A percentile compares a stretch with the other conserved stretches of the same genome.
These are phyloP conservation scores for Colletotrichum tofieldiae DNA, from an alignment of 2,329 filamentous ascomycete genomes.

Conservation along the genomic window DNA sequence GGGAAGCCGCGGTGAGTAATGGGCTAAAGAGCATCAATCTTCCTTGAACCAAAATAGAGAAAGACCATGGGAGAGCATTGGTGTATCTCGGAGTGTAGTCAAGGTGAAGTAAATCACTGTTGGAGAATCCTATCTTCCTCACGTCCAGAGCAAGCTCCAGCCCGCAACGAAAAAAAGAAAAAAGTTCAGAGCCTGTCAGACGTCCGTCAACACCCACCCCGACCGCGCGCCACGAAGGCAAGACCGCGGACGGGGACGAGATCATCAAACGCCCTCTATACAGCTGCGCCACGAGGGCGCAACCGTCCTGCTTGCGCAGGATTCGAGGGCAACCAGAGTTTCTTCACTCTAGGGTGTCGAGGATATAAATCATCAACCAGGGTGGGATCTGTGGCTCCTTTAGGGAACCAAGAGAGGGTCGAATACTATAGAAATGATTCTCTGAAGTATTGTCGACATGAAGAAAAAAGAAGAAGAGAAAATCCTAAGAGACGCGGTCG, in stretches of 20 bases:
- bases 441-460: conserved; percentile 55
- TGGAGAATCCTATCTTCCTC: conserved; percentile 63
- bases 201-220: conserved; percentile 89
- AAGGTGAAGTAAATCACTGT: conserved; percentile 61
- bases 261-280: conserved; percentile 93
- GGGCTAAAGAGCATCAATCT: conserved; percentile 69
- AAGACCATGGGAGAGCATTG: conserved; percentile 75
- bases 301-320: conserved; percentile 75
- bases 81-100: conserved; percentile 89
- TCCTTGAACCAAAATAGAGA: conserved; percentile 90
- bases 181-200: conserved; percentile 82
- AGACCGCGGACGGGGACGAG: conserved; percentile 82
- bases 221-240: conserved; percentile 82
- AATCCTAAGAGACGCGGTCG: conserved; percentile 22
- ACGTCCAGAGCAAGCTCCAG: conserved; percentile 61
- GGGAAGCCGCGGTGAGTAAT: conserved; percentile 80
- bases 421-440: conserved; percentile 99
- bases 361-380: conserved; percentile 95
- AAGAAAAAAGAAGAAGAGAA: conserved; percentile 36
- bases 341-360: conserved; percentile 91
- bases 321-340: conserved; percentile 71
- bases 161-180: conserved; percentile 70
- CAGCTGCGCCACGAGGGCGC: conserved; percentile 57
- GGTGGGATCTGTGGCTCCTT: conserved; percentile 94
- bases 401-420: conserved; percentile 93